phyloP scores from a whole-genome alignment of 148 eudicot species.

The Gaultheria prostrata region DNA sequence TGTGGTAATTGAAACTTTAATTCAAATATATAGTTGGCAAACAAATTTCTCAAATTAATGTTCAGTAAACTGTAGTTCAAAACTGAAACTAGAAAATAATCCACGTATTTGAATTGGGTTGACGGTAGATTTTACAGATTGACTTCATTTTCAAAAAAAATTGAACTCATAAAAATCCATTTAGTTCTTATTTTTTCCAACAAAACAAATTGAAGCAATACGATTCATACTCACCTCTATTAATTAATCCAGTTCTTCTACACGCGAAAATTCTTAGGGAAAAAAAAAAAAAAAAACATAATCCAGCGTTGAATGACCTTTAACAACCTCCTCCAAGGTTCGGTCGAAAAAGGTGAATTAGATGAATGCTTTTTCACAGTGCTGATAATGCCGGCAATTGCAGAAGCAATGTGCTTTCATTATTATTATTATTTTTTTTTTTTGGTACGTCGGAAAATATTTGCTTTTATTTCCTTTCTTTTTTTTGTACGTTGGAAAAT shows the following conservation, averaged over 20 bases:
- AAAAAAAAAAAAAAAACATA: no score
- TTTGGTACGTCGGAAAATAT: no score
- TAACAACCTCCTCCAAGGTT: neutral
- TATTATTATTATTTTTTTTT: no score
- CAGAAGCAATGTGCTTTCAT: neutral
- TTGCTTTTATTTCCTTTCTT: no score
- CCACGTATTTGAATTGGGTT: neutral
- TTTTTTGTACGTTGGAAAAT: no score
- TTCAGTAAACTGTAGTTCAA: neutral
- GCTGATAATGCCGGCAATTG: neutral
- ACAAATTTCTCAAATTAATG: neutral
- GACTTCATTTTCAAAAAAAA: neutral
- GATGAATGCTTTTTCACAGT: neutral
- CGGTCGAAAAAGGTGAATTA: neutral
- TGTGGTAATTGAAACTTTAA: neutral
- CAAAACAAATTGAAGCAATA: neutral
- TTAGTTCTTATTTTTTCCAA: no score
- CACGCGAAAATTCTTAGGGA: no score
- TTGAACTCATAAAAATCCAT: neutral
- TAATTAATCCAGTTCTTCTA: neutral
- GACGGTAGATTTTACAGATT: neutral
- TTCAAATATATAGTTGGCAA: neutral
- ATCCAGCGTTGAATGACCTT: neutral
- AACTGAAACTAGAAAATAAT: neutral
- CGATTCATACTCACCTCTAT: neutral